Evolutionary conservation across 2,329 filamentous ascomycete species (phyloP), one percentile per base, ranked within the genome.

Genomic region (Arachnomyces sp.): DNA sequence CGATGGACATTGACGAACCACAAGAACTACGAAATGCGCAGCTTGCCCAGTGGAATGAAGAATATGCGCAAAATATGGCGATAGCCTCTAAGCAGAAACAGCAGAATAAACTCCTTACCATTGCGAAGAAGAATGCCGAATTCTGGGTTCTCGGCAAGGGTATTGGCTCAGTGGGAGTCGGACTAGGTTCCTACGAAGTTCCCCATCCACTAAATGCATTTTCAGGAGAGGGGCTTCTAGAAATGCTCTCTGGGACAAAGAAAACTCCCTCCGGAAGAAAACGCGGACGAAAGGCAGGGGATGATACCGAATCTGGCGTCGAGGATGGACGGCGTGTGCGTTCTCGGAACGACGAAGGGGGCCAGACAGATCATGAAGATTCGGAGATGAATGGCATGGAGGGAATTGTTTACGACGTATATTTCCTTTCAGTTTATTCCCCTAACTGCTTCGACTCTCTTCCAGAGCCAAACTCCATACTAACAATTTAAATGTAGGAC

Each of bases 111-210:
- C 51, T 62, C 11, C 47, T 58, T 9, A 55, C 59, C 0, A 62
- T 72, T 31, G 76, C 78, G 2, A 83, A 76, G 59, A 77, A 73
- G 52, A 82, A 82, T 43, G 81, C 80, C 0, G 69, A 71, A 8
- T 69, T 73, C 50, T 83, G 75, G 67, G 69, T 84, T 3, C 69
- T 75, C 44, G 75, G 74, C 4, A 55, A 63, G 35, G 78, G 78
- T 5, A 63, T 82, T 34, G 75, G 73, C 31, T 67, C 67, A 31
- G 66, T 80, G 6, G 75, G 75, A 8, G 41, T 59, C 4, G 66
- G 65, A 2, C 48, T 75, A 9, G 68, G 68, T 4, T 53, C 59
- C 8, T 56, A 60, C 3, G 56, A 53, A n/a, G 52, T 62, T 29
- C 44, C 54, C 5, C 69, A 71, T 43, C 77, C 78, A 4, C 65